Evolutionary conservation across 352 stramenopile genomes (phyloP), one percentile per base, ranked within the genome.

Genomic region (Phytophthora sansomeana): DNA sequence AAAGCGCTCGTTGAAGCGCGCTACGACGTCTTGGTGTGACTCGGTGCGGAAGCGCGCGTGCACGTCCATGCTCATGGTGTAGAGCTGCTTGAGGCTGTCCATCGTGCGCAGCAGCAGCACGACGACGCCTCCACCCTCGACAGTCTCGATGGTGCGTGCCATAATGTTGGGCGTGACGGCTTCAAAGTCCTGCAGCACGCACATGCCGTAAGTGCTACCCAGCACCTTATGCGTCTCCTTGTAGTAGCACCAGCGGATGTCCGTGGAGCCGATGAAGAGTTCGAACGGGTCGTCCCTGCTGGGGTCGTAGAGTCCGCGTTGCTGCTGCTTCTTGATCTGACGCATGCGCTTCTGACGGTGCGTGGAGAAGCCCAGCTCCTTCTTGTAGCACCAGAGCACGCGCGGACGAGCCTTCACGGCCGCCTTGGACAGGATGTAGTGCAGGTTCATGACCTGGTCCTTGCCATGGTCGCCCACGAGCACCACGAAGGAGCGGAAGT

Each of bases 371-470:
- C 98, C 98, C 47, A 99, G 84, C 80, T 99, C 97, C 70, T 99
- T 99, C 75, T 99, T 99, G 90, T 99, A 99, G 79, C 97, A 99
- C 98, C 98, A 99, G 7, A 99, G 79, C 43, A 99, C 97, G 55
- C 95, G 97, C 11, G 97, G 96, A 16, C 97, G 92, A 29, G 96
- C 91, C 66, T 98, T 97, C 28, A 99, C 91, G 16, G 92, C 89
- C 10, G 95, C 92, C 77, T 98, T 98, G 49, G 89, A 95, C 35
- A 99, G 79, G 63, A 99, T 99, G 72, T 99, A 98, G 81, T 99
- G 97, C 58, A 99, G 81, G 75, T 99, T 99, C 64, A 97, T 96
- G 46, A 99, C 91, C 82, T 99, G 98, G 84, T 99, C 97, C 72
- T 99, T 99, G 58, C 97, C 98, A 89, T 99, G 95, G 80, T 99